phyloP scores from a whole-genome alignment of 352 stramenopile genomes.

The Phytophthora colocasiae region DNA sequence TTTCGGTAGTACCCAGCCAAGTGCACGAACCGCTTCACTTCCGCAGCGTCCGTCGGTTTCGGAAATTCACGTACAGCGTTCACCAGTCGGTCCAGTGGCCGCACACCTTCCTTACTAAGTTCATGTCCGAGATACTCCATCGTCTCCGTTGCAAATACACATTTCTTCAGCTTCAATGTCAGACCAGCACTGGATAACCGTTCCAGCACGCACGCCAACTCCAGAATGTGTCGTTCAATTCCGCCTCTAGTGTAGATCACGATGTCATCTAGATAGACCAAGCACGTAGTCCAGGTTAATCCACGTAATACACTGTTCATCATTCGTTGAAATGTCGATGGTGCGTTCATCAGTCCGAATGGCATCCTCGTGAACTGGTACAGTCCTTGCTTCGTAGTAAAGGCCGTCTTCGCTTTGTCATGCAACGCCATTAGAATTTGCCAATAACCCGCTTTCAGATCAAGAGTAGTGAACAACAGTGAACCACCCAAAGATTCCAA shows the following conservation, averaged over 20 bases:
- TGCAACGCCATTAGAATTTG: neutral
- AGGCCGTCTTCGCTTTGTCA: neutral
- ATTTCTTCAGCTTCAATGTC: conserved; percentile 3
- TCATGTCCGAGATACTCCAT: conserved; percentile 1
- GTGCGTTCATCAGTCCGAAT: neutral
- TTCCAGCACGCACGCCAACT: neutral
- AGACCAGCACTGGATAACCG: neutral
- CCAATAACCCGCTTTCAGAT: conserved; percentile 1
- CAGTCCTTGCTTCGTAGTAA: neutral
- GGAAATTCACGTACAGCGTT: neutral
- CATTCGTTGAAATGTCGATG: conserved; percentile 1
- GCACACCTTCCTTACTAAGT: neutral
- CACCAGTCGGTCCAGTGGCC: neutral
- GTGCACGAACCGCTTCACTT: neutral
- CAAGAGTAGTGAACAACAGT: neutral
- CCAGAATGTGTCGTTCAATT: neutral
- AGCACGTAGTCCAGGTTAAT: neutral
- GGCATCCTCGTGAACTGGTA: neutral
- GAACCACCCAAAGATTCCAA: neutral
- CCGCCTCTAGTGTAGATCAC: neutral
- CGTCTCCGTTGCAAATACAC: neutral
- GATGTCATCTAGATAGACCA: neutral
- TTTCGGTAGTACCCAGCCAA: neutral
- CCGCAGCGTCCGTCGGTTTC: neutral
- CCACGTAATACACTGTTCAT: neutral